These are phyloP conservation scores for Penicillium rolfsii DNA, from an alignment of 2,329 filamentous ascomycete genomes.

Conservation along the genomic window DNA sequence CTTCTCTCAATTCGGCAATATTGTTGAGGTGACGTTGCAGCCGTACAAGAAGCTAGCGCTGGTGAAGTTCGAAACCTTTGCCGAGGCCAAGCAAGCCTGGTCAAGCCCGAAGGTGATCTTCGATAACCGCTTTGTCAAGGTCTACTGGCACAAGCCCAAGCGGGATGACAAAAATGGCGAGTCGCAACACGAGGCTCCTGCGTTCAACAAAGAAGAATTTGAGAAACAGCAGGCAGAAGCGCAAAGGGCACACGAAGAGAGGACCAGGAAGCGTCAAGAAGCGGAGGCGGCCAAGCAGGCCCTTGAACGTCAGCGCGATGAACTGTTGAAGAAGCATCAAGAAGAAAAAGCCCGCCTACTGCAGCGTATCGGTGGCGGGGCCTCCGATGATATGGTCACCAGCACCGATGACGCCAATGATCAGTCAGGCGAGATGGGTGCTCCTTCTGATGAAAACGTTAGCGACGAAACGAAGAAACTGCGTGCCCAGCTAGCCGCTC, in stretches of 20 bases:
- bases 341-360: slow-evolving; percentile 57
- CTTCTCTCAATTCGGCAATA: slow-evolving; percentile 61
- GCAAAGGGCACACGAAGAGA: slow-evolving; percentile 60
- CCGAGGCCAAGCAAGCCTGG: slow-evolving; percentile 58
- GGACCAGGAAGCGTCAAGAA: slow-evolving; percentile 56
- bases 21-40: slow-evolving; percentile 59
- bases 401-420: slow-evolving; percentile 28
- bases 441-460: slow-evolving; percentile 39
- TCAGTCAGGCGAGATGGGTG: slow-evolving; percentile 18
- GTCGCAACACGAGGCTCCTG: slow-evolving; percentile 44
- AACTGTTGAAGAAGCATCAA: slow-evolving; percentile 57
- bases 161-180: slow-evolving; percentile 36
- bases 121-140: slow-evolving; percentile 67
- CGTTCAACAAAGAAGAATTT: slow-evolving; percentile 58
- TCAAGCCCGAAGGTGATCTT: slow-evolving; percentile 65
- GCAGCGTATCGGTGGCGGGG: slow-evolving; percentile 49
- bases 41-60: slow-evolving; percentile 58
- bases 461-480: slow-evolving; percentile 57
- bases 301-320: slow-evolving; percentile 57
- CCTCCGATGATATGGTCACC: neutral
- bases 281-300: slow-evolving; percentile 55
- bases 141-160: slow-evolving; percentile 62
- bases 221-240: slow-evolving; percentile 59
- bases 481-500: slow-evolving; percentile 57
- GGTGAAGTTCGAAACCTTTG: slow-evolving; percentile 58